phyloP scores from a whole-genome alignment of 768 basidiomycete species.

The Favolaschia claudopus region DNA sequence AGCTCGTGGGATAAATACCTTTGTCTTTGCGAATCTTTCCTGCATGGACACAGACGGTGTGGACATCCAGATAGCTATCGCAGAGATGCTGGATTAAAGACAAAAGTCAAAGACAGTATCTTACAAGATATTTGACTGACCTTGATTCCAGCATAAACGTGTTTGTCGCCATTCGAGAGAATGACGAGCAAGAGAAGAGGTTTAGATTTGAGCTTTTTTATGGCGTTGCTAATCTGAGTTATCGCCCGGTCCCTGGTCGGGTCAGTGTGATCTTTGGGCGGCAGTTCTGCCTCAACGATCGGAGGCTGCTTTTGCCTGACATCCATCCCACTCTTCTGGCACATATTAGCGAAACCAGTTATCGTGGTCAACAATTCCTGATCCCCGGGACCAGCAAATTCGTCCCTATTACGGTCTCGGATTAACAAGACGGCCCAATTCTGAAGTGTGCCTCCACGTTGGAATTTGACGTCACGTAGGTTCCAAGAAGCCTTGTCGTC shows the following conservation, averaged over 20 bases:
- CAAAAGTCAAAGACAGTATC: too few relatives aligned
- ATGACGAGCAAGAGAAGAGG: slow-evolving; percentile 72
- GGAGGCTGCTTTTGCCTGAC: slow-evolving; percentile 48
- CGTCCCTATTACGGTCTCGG: slow-evolving; percentile 65
- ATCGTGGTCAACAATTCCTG: slow-evolving; percentile 56
- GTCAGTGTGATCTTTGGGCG: slow-evolving; percentile 59
- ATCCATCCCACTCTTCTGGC: slow-evolving; percentile 66
- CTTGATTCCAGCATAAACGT: slow-evolving; percentile 82
- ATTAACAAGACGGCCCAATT: slow-evolving; percentile 79
- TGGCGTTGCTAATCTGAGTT: slow-evolving; percentile 43
- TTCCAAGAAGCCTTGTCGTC: slow-evolving; percentile 84
- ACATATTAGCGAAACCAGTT: slow-evolving; percentile 67
- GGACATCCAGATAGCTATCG: slow-evolving; percentile 72
- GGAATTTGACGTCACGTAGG: slow-evolving; percentile 69
- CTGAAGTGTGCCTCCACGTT: slow-evolving; percentile 58
- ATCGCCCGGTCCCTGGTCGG: slow-evolving; percentile 63
- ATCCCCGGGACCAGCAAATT: slow-evolving; percentile 64
- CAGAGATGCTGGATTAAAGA: too few relatives aligned
- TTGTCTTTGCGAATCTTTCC: slow-evolving; percentile 74
- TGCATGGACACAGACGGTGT: slow-evolving; percentile 79
- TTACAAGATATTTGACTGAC: too few relatives aligned
- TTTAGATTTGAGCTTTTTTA: slow-evolving; percentile 51
- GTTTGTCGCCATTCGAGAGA: slow-evolving; percentile 74
- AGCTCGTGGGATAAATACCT: slow-evolving; percentile 48
- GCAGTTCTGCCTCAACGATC: slow-evolving; percentile 52